These are phyloP conservation scores for Acer campestre DNA, from an alignment of 345 rosid genomes.

Conservation along the genomic window DNA sequence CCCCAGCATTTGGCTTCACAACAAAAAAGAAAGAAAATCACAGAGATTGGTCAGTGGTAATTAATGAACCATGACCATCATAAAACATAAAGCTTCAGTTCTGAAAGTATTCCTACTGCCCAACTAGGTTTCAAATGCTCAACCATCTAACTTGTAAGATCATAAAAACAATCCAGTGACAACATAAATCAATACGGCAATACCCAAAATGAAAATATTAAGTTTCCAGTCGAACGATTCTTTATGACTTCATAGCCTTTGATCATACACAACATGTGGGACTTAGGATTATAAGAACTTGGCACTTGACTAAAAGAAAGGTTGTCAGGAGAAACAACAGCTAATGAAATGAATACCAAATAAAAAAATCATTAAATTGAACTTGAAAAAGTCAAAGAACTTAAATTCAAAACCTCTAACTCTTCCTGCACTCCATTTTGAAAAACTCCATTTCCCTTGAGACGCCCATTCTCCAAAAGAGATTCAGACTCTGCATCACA, in stretches of 20 bases:
- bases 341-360: not conserved
- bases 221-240: not conserved
- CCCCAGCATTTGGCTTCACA: conserved; percentile 45
- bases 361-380: not conserved
- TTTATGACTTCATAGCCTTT: not conserved
- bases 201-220: not conserved
- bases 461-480: conserved; percentile 26
- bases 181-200: not conserved
- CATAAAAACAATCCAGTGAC: not conserved
- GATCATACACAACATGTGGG: conserved; percentile 5
- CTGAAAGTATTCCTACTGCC: not conserved
- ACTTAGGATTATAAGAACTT: not conserved
- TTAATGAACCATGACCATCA: not conserved
- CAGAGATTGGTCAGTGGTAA: conserved; percentile 7
- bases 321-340: not conserved
- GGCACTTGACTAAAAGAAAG: not conserved
- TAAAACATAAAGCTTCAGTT: not conserved
- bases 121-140: not conserved
- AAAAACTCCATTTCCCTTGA: conserved; percentile 22
- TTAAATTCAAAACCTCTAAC: conserved; percentile 53
- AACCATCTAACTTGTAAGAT: conserved; percentile 17
- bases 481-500: conserved; percentile 48
- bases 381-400: conserved; percentile 23
- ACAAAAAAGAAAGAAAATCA: conserved; percentile 25
- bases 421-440: conserved; percentile 33